Conservation (phyloP, 352 stramenopile species). For the Phytophthora constricta region DNA sequence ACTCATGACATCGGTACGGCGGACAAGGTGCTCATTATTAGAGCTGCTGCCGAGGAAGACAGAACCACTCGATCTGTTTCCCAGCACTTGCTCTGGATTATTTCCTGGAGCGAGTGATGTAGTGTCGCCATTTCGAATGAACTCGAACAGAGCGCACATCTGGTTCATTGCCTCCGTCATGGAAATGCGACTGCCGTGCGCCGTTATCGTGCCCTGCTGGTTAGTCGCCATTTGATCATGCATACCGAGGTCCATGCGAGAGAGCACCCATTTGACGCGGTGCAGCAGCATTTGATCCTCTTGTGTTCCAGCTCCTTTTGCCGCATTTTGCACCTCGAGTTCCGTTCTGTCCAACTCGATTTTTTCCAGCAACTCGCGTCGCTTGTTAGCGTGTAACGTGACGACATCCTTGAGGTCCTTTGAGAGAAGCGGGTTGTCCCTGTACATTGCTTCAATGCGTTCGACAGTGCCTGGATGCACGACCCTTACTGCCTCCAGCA, state of each 20-base stretch:
- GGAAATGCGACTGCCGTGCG: conserved; percentile 4
- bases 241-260: conserved; percentile 57
- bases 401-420: conserved; percentile 70
- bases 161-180: conserved; percentile 50
- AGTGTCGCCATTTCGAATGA: conserved; percentile 67
- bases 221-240: conserved; percentile 18
- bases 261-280: conserved; percentile 82
- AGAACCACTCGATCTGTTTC: conserved; percentile 9
- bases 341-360: conserved; percentile 65
- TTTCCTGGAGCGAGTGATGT: conserved; percentile 51
- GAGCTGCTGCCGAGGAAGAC: conserved; percentile 7
- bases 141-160: conserved; percentile 79
- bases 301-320: conserved; percentile 23
- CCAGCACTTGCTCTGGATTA: conserved; percentile 42
- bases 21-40: conserved; percentile 26
- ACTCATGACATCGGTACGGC: conserved; percentile 45
- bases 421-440: conserved; percentile 68
- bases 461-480: conserved; percentile 75
- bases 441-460: conserved; percentile 73
- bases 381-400: conserved; percentile 52
- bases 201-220: conserved; percentile 16
- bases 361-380: conserved; percentile 53
- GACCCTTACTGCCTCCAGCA: conserved; percentile 72
- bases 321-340: conserved; percentile 57
- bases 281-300: conserved; percentile 76